Evolutionary conservation across 805 yeast genomes (phyloP).

Genomic region (Candida succiphila): DNA sequence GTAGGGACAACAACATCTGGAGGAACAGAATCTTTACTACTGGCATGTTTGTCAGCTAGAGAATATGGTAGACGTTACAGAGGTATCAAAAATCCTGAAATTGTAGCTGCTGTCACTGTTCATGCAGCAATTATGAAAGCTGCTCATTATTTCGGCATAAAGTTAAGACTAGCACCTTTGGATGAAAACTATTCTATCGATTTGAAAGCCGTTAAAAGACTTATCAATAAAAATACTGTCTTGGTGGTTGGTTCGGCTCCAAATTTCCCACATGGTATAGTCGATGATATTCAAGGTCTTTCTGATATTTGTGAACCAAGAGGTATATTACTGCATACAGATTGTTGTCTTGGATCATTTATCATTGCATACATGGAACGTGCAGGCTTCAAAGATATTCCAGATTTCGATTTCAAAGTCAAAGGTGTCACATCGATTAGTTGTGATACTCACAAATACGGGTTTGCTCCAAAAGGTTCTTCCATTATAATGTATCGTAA

Average conservation of each 20-base stretch:
- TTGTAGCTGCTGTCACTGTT: conserved; percentile 79
- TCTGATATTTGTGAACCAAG: conserved; percentile 54
- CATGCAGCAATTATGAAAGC: conserved; percentile 97
- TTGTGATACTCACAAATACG: conserved; percentile 99
- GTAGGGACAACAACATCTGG: conserved; percentile 88
- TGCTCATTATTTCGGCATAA: conserved; percentile 81
- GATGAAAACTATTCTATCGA: conserved; percentile 64
- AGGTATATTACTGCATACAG: conserved; percentile 87
- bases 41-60: conserved; percentile 85
- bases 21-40: conserved; percentile 85
- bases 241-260: conserved; percentile 91
- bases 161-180: conserved; percentile 68
- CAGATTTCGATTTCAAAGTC: conserved; percentile 73
- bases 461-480: conserved; percentile 97
- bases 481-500: conserved; percentile 85
- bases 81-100: conserved; percentile 69
- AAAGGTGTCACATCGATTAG: conserved; percentile 95
- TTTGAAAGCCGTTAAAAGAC: conserved; percentile 43
- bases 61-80: conserved; percentile 51
- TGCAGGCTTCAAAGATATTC: conserved; percentile 37
- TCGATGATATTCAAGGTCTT: conserved; percentile 75
- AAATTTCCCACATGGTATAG: conserved; percentile 92
- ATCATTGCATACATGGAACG: conserved; percentile 70
- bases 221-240: conserved; percentile 73
- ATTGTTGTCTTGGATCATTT: conserved; percentile 92